Evolutionary conservation across 805 yeast genomes (phyloP), one percentile per base, ranked within the genome.

Genomic region (Yarrowia sp.): DNA sequence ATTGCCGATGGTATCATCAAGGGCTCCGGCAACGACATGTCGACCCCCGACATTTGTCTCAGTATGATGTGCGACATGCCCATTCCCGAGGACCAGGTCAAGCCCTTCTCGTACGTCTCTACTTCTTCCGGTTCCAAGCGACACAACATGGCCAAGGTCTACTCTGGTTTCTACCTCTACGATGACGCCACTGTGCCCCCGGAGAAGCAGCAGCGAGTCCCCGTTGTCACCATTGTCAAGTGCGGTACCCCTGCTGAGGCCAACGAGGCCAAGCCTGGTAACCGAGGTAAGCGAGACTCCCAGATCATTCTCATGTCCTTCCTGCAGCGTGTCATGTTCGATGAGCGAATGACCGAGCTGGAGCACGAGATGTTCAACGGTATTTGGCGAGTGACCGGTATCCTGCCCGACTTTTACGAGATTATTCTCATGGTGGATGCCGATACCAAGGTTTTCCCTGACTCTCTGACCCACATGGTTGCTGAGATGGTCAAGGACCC

Each of bases 81-180:
- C 7, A 78, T 81, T 33, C 88, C 90, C 0, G 81, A 79, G 9
- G 96, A 90, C 18, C 85, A 89, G 14, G 97, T 90, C 6, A 75
- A 82, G 70, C 82, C 97, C 0, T 80, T 84, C 69, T 91, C 97
- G 0, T 93, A 94, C 72, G 96, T 94, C 35, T 96, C 98, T 7
- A 97, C 94, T 39, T 96, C 97, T 2, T 88, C 88, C 68, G 99
- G 99, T 68, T 69, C 88, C 4, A 94, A 90, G 76, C 86, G 99
- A 72, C 99, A 94, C 71, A 94, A 94, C 72, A 91, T 92, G 97
- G 97, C 99, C 27, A 93, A 92, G 74, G 91, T 93, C 2, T 93
- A 90, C 70, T 86, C 97, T 12, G 99, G 99, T 0, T 94, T 89
- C 72, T 94, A 94, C 77, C 86, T 86, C 67, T 94, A 92, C 71